Evolutionary conservation across 768 basidiomycete genomes (phyloP).

Genomic region (Solioccasus polychromus): DNA sequence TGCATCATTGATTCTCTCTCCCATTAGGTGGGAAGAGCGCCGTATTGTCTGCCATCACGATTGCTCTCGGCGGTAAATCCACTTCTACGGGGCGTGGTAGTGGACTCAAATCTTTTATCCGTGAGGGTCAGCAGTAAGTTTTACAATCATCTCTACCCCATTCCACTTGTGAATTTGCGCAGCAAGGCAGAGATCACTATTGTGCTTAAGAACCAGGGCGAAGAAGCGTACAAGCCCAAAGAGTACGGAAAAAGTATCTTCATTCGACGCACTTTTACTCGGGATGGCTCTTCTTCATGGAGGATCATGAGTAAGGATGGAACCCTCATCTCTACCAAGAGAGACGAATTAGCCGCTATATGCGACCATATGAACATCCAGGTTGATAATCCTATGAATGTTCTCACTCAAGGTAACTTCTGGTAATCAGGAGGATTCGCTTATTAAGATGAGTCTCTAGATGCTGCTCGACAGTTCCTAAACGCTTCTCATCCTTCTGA

Average conservation of each 20-base stretch:
- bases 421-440: neutral
- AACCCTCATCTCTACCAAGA: slow-evolving; percentile 67
- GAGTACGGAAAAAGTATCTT: slow-evolving; percentile 86
- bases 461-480: slow-evolving; percentile 65
- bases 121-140: slow-evolving; percentile 73
- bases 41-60: slow-evolving; percentile 86
- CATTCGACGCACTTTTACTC: slow-evolving; percentile 78
- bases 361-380: slow-evolving; percentile 96
- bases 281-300: slow-evolving; percentile 74
- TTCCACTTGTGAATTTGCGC: slow-evolving; percentile 37
- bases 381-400: slow-evolving; percentile 94
- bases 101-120: slow-evolving; percentile 82
- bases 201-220: slow-evolving; percentile 83
- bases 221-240: slow-evolving; percentile 81
- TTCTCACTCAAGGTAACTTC: slow-evolving; percentile 74
- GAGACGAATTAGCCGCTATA: slow-evolving; percentile 83
- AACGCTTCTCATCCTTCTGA: slow-evolving; percentile 75
- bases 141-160: neutral
- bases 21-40: slow-evolving; percentile 89
- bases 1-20: neutral
- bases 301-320: slow-evolving; percentile 75
- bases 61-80: slow-evolving; percentile 93
- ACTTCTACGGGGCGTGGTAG: slow-evolving; percentile 85
- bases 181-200: slow-evolving; percentile 69
- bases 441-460: slow-evolving; percentile 17